Evolutionary conservation across 371 early-diverging fungal species (phyloP).

Genomic region (Mucor ambiguus): DNA sequence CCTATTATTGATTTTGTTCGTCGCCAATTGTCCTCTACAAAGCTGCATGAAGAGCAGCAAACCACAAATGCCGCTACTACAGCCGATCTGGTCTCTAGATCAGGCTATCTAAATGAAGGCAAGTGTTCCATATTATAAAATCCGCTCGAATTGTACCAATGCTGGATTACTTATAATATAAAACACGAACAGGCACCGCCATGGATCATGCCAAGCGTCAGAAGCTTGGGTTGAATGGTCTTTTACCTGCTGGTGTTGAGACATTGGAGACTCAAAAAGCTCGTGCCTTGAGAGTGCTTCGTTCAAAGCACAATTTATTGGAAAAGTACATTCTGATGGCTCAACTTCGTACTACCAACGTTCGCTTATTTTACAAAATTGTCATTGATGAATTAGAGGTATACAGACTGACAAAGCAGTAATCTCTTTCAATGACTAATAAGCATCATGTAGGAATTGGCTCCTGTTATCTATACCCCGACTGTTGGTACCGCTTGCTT

Average conservation of each 20-base stretch:
- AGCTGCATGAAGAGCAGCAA: neutral
- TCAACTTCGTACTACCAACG: slow-evolving; percentile 74
- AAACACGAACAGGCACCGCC: slow-evolving; percentile 18
- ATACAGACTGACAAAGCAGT: slow-evolving; percentile 5
- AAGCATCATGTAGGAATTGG: slow-evolving; percentile 57
- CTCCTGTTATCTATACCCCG: slow-evolving; percentile 90
- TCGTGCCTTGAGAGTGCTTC: slow-evolving; percentile 71
- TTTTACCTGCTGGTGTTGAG: slow-evolving; percentile 74
- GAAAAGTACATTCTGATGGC: slow-evolving; percentile 86
- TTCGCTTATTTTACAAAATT: slow-evolving; percentile 80
- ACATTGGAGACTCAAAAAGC: slow-evolving; percentile 71
- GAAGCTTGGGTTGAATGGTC: slow-evolving; percentile 62
- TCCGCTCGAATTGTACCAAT: neutral
- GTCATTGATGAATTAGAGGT: slow-evolving; percentile 77
- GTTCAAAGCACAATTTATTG: slow-evolving; percentile 62
- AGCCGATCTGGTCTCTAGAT: slow-evolving; percentile 13
- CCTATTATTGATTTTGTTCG: slow-evolving; percentile 14
- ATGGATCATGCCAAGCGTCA: slow-evolving; percentile 19
- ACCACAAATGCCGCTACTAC: neutral
- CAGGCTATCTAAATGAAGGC: slow-evolving; percentile 29
- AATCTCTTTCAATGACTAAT: neutral
- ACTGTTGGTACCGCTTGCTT: slow-evolving; percentile 91
- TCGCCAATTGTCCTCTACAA: slow-evolving; percentile 6
- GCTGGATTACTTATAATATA: too few relatives aligned
- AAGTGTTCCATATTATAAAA: neutral